A percentile compares a stretch with the other conserved stretches of the same genome.
phyloP scores from a whole-genome alignment of 176 grass and related monocot species.

The Avena atlantica region DNA sequence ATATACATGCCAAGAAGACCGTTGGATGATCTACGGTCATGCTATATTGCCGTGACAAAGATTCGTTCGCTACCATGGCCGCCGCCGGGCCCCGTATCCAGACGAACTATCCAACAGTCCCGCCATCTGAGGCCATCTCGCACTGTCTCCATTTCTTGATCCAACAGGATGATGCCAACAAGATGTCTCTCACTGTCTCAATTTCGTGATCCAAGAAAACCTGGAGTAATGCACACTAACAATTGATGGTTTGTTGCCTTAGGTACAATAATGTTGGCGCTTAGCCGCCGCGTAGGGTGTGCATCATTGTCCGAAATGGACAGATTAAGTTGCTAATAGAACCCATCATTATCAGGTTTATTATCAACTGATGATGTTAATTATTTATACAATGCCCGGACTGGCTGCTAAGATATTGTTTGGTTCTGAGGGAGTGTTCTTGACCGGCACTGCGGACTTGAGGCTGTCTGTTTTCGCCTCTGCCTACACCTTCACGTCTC shows the following conservation, averaged over 20 bases:
- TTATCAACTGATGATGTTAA: neutral
- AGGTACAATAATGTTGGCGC: too few species aligned
- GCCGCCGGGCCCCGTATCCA: neutral
- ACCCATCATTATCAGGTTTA: neutral
- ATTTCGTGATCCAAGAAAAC: neutral
- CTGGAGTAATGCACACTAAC: neutral
- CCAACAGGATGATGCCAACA: neutral
- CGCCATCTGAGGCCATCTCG: too few species aligned
- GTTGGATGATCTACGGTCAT: too few species aligned
- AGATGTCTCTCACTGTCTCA: neutral
- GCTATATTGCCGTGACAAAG: too few species aligned
- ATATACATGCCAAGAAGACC: too few species aligned
- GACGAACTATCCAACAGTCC: neutral
- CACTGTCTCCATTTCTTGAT: neutral
- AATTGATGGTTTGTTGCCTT: neutral
- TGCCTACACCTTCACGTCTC: neutral
- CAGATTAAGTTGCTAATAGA: neutral
- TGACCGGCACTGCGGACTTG: neutral
- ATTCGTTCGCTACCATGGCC: too few species aligned
- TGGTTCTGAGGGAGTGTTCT: neutral
- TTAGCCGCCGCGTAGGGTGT: too few species aligned
- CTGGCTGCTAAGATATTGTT: neutral
- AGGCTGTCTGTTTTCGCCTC: neutral
- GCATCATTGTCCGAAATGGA: conserved; percentile 17
- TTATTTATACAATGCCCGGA: neutral